Percentiles rank a stretch among this genome's conserved stretches.
Evolutionary conservation across 2,329 filamentous ascomycete species (phyloP).

Genomic region (Alternaria arbusti): DNA sequence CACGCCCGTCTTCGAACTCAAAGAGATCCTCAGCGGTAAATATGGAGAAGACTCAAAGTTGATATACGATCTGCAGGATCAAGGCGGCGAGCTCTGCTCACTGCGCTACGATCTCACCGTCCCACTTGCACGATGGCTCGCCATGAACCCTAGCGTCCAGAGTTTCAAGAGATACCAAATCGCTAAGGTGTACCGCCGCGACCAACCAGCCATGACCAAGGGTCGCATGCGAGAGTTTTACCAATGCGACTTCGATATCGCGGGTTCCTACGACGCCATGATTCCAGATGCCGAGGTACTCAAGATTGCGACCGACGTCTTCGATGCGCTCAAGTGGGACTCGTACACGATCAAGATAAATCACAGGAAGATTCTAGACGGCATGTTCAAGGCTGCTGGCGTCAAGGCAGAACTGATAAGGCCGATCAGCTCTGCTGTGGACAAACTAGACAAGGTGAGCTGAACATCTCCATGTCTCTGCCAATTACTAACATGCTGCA

Average conservation of each 20-base stretch:
- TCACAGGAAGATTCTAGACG: constrained; percentile 92
- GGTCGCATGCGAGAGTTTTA: constrained; percentile 96
- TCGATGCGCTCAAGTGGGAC: constrained; percentile 77
- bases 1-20: constrained; percentile 82
- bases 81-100: constrained; percentile 84
- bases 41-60: constrained; percentile 93
- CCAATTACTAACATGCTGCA: constrained; percentile 26
- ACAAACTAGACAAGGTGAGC: constrained; percentile 87
- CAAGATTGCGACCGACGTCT: constrained; percentile 83
- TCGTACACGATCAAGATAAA: constrained; percentile 91
- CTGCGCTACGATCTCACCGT: constrained; percentile 88
- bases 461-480: neutral
- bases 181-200: constrained; percentile 85
- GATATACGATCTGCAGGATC: constrained; percentile 88
- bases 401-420: constrained; percentile 87
- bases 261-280: constrained; percentile 84
- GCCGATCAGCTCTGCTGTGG: constrained; percentile 88
- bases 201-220: constrained; percentile 81
- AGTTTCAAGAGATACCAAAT: constrained; percentile 95
- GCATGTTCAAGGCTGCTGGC: constrained; percentile 88
- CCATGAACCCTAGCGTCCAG: constrained; percentile 84
- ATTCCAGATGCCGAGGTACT: constrained; percentile 90
- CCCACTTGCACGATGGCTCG: constrained; percentile 88
- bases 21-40: constrained; percentile 85
- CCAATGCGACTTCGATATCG: constrained; percentile 97